Base-by-base conservation (phyloP, 2,329 filamentous ascomycete genomes). In the Neocucurbitaria cava region DNA sequence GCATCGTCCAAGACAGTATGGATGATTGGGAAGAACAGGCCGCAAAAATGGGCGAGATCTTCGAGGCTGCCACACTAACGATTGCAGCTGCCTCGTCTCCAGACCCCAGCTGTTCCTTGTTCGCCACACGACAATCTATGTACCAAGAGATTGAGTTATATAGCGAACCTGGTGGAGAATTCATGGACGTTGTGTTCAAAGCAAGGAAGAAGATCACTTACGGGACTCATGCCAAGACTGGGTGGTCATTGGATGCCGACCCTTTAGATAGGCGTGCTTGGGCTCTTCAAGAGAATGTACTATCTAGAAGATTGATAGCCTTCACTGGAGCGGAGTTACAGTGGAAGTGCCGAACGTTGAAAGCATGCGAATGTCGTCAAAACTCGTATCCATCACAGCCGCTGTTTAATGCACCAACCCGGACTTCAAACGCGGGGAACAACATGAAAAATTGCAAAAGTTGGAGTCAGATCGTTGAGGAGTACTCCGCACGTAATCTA, bases 1-100 rank as follows among this genome's bases (percentile, higher is more conserved):
- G 60, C 30, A 64, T 65, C 11, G 41, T 65, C 15, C 60, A 58
- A 46, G 43, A 49, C 18, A 23, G 21, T 33, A 18, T n/a, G 8
- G 26, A 33, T 1, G 38, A 49, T 30, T 49, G 38, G 43, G 30
- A 49, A 35, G 46, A 49, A 13, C 48, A 50, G n/a, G 39, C 48
- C 13, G 39, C 48, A 26, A 44, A 26, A 11, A 50, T 50, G 40
- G 48, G 40, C 2, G 28, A 50, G 4, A 50, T 50, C 11, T 50
- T 44, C 15, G 40, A 50, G 17, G 39, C 15, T 15, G 28, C 48
- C 21, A 30, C 48, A 5, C 36, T 50, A 13, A 50, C 48, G 2
- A 50, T 50, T 26, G 48, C 48, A 39, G 48, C 48, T 20, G 44
- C 48, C 35, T 38, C 33, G 30, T 44, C 48, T 6, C 30, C 48